Evolutionary conservation across 768 basidiomycete genomes (phyloP).

Genomic region (Pholiota molesta): DNA sequence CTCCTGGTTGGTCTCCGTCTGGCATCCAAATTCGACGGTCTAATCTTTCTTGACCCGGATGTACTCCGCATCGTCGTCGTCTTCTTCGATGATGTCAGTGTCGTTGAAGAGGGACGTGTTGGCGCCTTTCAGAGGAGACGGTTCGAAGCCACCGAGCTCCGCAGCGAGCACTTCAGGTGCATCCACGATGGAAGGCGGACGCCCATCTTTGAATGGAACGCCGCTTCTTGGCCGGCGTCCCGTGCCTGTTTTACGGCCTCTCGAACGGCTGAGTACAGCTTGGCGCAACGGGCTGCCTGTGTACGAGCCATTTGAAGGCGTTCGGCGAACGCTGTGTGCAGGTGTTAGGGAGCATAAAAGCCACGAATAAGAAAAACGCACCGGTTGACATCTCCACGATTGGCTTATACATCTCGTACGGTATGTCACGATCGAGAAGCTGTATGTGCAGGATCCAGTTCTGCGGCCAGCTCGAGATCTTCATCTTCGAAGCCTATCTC

Average conservation of each 20-base stretch:
- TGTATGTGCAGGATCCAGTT: too few relatives aligned
- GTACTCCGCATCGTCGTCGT: conserved; percentile 39
- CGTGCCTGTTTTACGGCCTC: conserved; percentile 49
- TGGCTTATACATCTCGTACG: too few relatives aligned
- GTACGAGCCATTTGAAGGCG: conserved; percentile 49
- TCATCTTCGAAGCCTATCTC: conserved; percentile 72
- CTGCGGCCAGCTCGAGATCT: conserved; percentile 63
- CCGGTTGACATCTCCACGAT: too few relatives aligned
- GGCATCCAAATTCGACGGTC: conserved; percentile 65
- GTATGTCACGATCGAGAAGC: too few relatives aligned
- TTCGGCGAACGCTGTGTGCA: too few relatives aligned
- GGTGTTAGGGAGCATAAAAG: too few relatives aligned
- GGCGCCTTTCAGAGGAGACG: conserved; percentile 39
- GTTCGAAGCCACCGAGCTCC: conserved; percentile 46
- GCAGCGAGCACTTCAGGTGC: conserved; percentile 73
- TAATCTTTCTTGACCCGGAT: conserved; percentile 46
- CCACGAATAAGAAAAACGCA: too few relatives aligned
- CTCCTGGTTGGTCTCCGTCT: conserved; percentile 53
- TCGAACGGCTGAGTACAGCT: conserved; percentile 53
- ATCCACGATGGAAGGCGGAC: conserved; percentile 72
- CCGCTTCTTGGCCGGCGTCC: conserved; percentile 66
- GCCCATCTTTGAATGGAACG: conserved; percentile 67
- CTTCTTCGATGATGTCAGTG: conserved; percentile 34
- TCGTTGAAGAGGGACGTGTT: conserved; percentile 41
- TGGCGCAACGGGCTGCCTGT: conserved; percentile 64